Conservation (phyloP, 192 early-diverging fungal species). For the Haplosporangium gracile region DNA sequence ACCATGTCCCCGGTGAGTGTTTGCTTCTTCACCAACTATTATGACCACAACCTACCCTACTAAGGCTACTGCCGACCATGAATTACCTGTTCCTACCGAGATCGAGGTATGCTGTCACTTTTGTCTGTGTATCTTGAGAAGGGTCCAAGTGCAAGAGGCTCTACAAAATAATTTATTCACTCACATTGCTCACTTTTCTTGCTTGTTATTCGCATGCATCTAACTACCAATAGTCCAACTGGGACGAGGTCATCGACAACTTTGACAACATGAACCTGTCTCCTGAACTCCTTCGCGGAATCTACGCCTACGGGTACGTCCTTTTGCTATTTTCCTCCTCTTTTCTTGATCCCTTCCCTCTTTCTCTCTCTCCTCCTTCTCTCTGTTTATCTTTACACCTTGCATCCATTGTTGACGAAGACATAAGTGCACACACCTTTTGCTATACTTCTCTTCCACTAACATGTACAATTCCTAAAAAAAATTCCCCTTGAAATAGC, state of each 20-base stretch:
- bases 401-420: background rate
- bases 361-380: background rate
- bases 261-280: constrained; percentile 94
- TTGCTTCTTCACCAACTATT: constrained; percentile 1
- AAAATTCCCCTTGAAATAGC: constrained; percentile 55
- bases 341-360: background rate
- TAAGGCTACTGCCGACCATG: constrained; percentile 4
- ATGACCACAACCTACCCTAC: background rate
- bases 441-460: no score
- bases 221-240: constrained; percentile 77
- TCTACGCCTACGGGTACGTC: constrained; percentile 92
- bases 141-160: no score
- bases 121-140: background rate
- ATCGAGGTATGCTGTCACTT: background rate
- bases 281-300: constrained; percentile 90
- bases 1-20: background rate
- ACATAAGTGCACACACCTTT: no score
- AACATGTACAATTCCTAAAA: no score
- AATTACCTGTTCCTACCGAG: background rate
- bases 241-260: constrained; percentile 89
- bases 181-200: background rate
- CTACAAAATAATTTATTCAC: background rate
- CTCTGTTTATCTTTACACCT: background rate
- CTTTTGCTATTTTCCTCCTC: background rate
- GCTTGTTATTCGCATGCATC: background rate